Evolutionary conservation across 768 basidiomycete genomes (phyloP).

Genomic region (Hericium erinaceus): DNA sequence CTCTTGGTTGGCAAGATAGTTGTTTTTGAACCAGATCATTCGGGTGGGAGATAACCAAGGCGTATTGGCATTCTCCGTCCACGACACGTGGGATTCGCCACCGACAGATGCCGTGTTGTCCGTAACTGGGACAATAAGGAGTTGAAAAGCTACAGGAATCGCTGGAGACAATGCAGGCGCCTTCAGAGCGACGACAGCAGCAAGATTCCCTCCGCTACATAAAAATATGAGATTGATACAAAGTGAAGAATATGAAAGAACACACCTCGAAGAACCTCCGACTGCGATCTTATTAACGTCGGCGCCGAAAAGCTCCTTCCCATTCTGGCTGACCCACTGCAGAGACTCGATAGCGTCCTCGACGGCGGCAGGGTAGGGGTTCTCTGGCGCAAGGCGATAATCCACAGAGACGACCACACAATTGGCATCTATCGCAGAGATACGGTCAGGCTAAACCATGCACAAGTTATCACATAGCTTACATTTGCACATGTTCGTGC

Average conservation of each 20-base stretch:
- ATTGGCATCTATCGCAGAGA: slow-evolving; percentile 34
- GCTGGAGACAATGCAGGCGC: slow-evolving; percentile 39
- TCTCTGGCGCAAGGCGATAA: slow-evolving; percentile 65
- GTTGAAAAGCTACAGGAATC: slow-evolving; percentile 48
- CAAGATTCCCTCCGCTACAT: slow-evolving; percentile 59
- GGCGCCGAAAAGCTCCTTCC: slow-evolving; percentile 34
- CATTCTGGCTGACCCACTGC: slow-evolving; percentile 48
- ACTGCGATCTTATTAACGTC: slow-evolving; percentile 51
- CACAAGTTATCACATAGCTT: slow-evolving; percentile 1
- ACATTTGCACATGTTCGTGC: slow-evolving; percentile 53
- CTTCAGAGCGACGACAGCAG: slow-evolving; percentile 56
- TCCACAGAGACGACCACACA: slow-evolving; percentile 60
- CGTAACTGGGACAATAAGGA: slow-evolving; percentile 63
- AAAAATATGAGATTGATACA: not conserved
- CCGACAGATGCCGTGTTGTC: slow-evolving; percentile 54
- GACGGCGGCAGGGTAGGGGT: slow-evolving; percentile 62
- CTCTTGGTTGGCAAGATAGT: slow-evolving; percentile 55
- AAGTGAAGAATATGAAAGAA: not conserved
- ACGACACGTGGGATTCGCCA: slow-evolving; percentile 32
- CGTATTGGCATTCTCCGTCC: slow-evolving; percentile 48
- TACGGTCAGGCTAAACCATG: not conserved
- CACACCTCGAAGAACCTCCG: slow-evolving; percentile 63
- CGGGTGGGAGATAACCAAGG: slow-evolving; percentile 51
- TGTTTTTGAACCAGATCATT: slow-evolving; percentile 67
- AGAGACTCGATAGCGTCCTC: slow-evolving; percentile 63